Conservation (phyloP, 192 early-diverging fungal genomes). For the Entomortierella parvispora region DNA sequence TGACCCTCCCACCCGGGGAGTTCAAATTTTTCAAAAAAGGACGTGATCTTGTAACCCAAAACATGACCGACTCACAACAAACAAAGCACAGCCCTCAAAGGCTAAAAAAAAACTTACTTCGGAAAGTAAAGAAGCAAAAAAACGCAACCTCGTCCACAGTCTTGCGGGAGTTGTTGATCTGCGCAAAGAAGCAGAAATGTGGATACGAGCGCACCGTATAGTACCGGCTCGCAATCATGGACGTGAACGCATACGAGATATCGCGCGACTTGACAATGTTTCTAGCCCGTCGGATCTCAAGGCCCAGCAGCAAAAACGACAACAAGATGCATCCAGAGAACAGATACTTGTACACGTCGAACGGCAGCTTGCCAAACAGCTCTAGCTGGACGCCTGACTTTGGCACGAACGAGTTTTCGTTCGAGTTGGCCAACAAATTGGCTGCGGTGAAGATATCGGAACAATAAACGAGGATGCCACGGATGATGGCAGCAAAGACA, state of each 20-base stretch:
- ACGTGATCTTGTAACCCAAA: too few species aligned
- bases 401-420: conserved; percentile 15
- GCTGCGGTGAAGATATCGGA: conserved; percentile 82
- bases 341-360: conserved; percentile 61
- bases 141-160: conserved; percentile 77
- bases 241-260: conserved; percentile 83
- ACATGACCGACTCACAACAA: neutral
- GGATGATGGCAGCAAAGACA: conserved; percentile 73
- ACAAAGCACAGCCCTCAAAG: too few species aligned
- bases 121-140: conserved; percentile 88
- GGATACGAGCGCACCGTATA: conserved; percentile 78
- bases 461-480: conserved; percentile 79
- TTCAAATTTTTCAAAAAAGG: conserved; percentile 3
- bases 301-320: conserved; percentile 72
- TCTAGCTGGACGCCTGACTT: conserved; percentile 1
- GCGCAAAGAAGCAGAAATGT: conserved; percentile 84
- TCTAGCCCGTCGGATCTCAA: conserved; percentile 76
- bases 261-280: conserved; percentile 73
- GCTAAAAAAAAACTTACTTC: conserved; percentile 64
- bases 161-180: conserved; percentile 75
- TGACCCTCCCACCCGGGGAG: neutral
- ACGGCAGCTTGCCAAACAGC: conserved; percentile 42
- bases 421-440: conserved; percentile 62
- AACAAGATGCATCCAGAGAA: conserved; percentile 72
- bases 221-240: conserved; percentile 77